A percentile compares a stretch with the other conserved stretches of the same genome.
Conservation (phyloP, 352 stramenopile genomes). For the Phytopythium ostracodes region DNA sequence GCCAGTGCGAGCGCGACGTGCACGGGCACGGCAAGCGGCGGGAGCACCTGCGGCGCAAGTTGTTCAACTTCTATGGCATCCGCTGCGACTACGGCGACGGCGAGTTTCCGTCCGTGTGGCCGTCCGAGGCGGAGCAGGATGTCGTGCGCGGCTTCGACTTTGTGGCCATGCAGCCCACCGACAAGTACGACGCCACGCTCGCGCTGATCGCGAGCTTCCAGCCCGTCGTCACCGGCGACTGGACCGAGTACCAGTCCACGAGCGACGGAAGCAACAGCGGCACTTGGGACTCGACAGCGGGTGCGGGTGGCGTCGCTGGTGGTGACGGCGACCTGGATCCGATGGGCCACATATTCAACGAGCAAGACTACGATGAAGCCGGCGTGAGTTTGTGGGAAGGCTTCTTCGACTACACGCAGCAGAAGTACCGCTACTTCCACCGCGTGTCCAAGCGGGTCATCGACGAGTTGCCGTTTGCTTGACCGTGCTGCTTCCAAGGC, state of each 20-base stretch:
- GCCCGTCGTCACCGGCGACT: conserved; percentile 38
- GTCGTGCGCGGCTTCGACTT: conserved; percentile 63
- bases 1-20: conserved; percentile 77
- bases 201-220: conserved; percentile 57
- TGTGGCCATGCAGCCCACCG: conserved; percentile 36
- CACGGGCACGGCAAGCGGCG: conserved; percentile 78
- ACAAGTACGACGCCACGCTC: conserved; percentile 65
- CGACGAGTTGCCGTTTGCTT: background rate
- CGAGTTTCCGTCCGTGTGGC: conserved; percentile 88
- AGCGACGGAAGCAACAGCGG: background rate
- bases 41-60: conserved; percentile 60
- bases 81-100: conserved; percentile 91
- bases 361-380: conserved; percentile 45
- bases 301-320: background rate
- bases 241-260: conserved; percentile 12
- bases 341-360: conserved; percentile 8
- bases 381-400: conserved; percentile 59
- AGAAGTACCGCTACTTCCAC: conserved; percentile 64
- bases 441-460: conserved; percentile 62
- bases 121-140: conserved; percentile 85
- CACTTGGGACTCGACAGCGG: background rate
- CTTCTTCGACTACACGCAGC: conserved; percentile 61
- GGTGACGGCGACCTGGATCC: background rate
- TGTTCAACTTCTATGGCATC: conserved; percentile 92
- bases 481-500: background rate